A percentile compares a stretch with the other conserved stretches of the same genome.
phyloP scores from a whole-genome alignment of 805 yeast species.

The Yarrowia yakushimensis region DNA sequence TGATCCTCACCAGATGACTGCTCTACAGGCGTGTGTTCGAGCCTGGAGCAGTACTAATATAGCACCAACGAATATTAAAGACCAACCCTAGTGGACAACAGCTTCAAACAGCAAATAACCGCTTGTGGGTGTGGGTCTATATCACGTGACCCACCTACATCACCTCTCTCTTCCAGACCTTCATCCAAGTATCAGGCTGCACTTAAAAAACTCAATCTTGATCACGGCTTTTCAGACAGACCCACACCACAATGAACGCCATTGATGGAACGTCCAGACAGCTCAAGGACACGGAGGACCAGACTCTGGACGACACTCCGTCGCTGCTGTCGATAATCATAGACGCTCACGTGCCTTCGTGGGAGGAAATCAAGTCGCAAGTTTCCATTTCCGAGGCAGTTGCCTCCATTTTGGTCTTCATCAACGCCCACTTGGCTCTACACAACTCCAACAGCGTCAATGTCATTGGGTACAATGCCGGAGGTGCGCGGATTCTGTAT shows the following conservation, averaged over 20 bases:
- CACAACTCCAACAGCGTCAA: constrained; percentile 83
- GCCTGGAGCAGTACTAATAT: no score
- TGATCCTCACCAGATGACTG: no score
- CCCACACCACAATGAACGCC: constrained; percentile 6
- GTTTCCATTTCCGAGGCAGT: constrained; percentile 56
- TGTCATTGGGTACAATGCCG: constrained; percentile 69
- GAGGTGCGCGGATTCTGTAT: constrained; percentile 65
- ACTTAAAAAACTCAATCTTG: background rate
- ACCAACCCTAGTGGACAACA: no score
- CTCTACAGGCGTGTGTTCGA: no score
- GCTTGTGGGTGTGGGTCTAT: no score
- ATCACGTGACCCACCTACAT: no score
- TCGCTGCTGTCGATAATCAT: constrained; percentile 73
- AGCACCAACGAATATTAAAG: no score
- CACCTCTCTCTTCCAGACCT: no score
- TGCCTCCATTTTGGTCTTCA: constrained; percentile 64
- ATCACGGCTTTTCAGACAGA: background rate
- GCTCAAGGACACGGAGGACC: constrained; percentile 17
- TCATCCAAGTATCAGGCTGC: no score
- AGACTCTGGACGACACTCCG: constrained; percentile 60
- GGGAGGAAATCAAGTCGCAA: constrained; percentile 45
- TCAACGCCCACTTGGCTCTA: constrained; percentile 84
- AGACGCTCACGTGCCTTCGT: constrained; percentile 71
- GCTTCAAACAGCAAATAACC: no score
- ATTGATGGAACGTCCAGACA: constrained; percentile 5